Evolutionary conservation across 352 stramenopile genomes (phyloP).

Genomic region (Globisporangium barbulae): DNA sequence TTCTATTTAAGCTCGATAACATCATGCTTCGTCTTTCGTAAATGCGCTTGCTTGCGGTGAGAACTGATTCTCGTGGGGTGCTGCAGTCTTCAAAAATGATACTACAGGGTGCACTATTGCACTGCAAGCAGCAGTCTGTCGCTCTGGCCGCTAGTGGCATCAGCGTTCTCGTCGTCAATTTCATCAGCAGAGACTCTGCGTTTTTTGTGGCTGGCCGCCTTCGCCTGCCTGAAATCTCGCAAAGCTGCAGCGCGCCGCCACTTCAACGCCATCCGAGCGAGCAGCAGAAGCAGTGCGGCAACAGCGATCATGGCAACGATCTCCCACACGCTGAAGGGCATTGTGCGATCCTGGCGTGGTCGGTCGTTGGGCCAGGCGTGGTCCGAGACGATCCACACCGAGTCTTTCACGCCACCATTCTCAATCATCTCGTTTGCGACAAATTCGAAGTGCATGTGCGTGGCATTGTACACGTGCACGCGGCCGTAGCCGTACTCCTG

Average conservation of each 20-base stretch:
- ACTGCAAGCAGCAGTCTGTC: conserved; percentile 1
- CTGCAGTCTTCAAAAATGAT: not conserved
- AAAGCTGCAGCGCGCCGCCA: not conserved
- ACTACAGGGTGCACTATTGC: not conserved
- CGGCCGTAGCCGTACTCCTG: conserved; percentile 38
- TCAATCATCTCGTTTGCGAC: conserved; percentile 27
- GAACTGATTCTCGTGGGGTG: not conserved
- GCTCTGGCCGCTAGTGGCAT: not conserved
- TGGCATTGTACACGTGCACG: conserved; percentile 56
- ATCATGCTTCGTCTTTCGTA: too few relatives aligned
- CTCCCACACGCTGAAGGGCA: conserved; percentile 8
- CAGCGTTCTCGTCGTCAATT: not conserved
- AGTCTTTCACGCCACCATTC: conserved; percentile 12
- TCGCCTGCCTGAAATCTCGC: not conserved
- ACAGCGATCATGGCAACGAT: conserved; percentile 1
- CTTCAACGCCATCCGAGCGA: conserved; percentile 5
- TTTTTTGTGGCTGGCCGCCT: not conserved
- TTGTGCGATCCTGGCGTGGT: conserved; percentile 20
- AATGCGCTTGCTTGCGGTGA: not conserved
- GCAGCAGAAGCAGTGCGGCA: conserved; percentile 5
- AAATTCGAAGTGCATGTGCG: conserved; percentile 54
- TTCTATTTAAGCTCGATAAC: too few relatives aligned
- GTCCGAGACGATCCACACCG: conserved; percentile 35
- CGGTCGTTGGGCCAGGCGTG: conserved; percentile 43
- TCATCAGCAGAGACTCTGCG: not conserved